Percentiles rank a stretch among this genome's conserved stretches.
Conservation (phyloP, 163 green algal genomes). For the Volvox carteri region DNA sequence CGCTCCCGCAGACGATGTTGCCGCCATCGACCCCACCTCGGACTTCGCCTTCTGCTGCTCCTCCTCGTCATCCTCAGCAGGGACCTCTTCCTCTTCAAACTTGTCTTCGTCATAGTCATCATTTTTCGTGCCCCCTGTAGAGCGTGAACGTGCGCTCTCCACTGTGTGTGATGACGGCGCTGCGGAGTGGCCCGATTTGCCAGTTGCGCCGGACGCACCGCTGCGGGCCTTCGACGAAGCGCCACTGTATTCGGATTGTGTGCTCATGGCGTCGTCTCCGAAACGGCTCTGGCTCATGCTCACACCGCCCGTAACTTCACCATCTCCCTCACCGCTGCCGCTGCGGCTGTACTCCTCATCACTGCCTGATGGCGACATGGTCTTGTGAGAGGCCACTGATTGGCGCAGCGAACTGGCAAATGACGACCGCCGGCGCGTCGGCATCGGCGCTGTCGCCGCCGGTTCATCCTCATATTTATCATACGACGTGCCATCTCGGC, state of each 20-base stretch:
- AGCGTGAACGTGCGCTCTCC: background rate
- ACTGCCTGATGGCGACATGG: background rate
- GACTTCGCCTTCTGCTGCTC: background rate
- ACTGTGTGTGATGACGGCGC: slow-evolving; percentile 9
- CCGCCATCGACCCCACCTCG: background rate
- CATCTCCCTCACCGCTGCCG: background rate
- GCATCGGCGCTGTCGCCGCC: background rate
- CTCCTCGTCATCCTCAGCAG: background rate
- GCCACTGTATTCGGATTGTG: background rate
- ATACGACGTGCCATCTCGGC: slow-evolving; percentile 5
- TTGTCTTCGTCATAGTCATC: background rate
- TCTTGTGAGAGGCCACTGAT: slow-evolving; percentile 27
- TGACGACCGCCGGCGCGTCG: slow-evolving; percentile 5
- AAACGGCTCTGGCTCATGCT: slow-evolving; percentile 10
- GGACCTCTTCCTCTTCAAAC: background rate
- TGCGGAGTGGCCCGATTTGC: background rate
- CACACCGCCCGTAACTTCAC: background rate
- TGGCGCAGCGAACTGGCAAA: slow-evolving; percentile 26
- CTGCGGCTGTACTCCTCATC: background rate
- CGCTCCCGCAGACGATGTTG: background rate
- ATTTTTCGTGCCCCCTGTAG: background rate
- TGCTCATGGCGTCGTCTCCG: slow-evolving; percentile 22
- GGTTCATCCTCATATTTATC: slow-evolving; percentile 18
- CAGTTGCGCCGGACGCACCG: background rate
- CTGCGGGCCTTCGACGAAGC: slow-evolving; percentile 8